A percentile compares a stretch with the other conserved stretches of the same genome.
phyloP scores from a whole-genome alignment of 2,329 filamentous ascomycete genomes.

The Seiridium unicorne region DNA sequence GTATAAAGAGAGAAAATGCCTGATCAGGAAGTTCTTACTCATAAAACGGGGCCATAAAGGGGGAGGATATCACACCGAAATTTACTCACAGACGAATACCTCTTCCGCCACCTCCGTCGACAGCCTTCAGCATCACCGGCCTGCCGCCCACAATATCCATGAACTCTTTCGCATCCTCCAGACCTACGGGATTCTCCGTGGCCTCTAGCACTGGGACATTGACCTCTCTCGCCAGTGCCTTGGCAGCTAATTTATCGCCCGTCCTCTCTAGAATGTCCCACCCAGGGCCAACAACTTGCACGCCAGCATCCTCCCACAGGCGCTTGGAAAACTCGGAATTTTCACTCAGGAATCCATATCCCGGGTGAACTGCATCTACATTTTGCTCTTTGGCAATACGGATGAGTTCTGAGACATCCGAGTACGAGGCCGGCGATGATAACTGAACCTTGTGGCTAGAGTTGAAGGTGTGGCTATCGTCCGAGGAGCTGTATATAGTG shows the following conservation, averaged over 20 bases:
- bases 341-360: constrained; percentile 64
- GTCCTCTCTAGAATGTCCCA: constrained; percentile 46
- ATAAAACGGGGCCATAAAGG: too few species aligned
- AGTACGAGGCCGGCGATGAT: constrained; percentile 30
- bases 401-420: constrained; percentile 36
- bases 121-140: constrained; percentile 57
- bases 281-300: constrained; percentile 58
- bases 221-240: constrained; percentile 40
- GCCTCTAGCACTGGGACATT: constrained; percentile 39
- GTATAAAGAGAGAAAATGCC: too few species aligned
- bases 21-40: too few species aligned
- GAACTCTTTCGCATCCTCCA: constrained; percentile 53
- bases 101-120: constrained; percentile 60
- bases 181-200: constrained; percentile 15
- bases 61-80: too few species aligned
- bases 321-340: constrained; percentile 57
- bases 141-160: constrained; percentile 30
- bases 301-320: constrained; percentile 47
- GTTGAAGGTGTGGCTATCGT: constrained; percentile 51
- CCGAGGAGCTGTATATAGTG: constrained; percentile 52
- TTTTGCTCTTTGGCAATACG: constrained; percentile 43
- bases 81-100: constrained; percentile 50
- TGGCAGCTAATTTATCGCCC: constrained; percentile 19
- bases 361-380: constrained; percentile 58
- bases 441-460: constrained; percentile 51